Evolutionary conservation across 345 rosid species (phyloP).

Genomic region (Boechera divaricarpa): DNA sequence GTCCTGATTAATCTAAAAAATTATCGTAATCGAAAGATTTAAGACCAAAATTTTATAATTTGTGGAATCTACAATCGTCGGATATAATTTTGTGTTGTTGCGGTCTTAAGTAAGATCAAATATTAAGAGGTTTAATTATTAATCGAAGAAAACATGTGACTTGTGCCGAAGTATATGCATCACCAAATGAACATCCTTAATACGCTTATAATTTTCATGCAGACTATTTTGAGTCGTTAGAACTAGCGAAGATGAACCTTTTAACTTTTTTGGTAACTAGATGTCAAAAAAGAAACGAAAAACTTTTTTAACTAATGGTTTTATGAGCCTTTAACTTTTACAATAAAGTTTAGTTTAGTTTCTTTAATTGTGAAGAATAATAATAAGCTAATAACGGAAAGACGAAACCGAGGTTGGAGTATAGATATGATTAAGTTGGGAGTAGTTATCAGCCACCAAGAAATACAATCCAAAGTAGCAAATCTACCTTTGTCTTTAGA

Average conservation of each 20-base stretch:
- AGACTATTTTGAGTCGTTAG: constrained; percentile 27
- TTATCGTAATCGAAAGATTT: neutral
- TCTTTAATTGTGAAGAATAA: constrained; percentile 22
- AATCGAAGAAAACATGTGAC: neutral
- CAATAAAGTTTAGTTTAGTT: constrained; percentile 18
- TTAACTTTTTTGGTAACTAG: constrained; percentile 10
- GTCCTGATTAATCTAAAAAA: neutral
- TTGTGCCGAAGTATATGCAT: neutral
- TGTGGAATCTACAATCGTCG: neutral
- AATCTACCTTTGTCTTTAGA: constrained; percentile 32
- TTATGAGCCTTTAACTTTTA: constrained; percentile 3
- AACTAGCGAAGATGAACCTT: constrained; percentile 30
- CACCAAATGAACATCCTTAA: constrained; percentile 20
- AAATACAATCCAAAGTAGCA: constrained; percentile 40
- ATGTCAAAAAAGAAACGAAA: neutral
- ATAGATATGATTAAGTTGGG: constrained; percentile 46
- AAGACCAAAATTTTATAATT: neutral
- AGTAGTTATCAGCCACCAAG: constrained; percentile 51
- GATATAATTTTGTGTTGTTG: neutral
- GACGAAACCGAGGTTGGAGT: constrained; percentile 47
- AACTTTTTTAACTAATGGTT: neutral
- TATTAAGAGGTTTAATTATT: neutral
- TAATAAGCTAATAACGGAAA: constrained; percentile 46
- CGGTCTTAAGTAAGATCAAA: neutral
- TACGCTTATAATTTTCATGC: constrained; percentile 15